phyloP scores from a whole-genome alignment of 768 basidiomycete genomes.

The Calocera viscosa region DNA sequence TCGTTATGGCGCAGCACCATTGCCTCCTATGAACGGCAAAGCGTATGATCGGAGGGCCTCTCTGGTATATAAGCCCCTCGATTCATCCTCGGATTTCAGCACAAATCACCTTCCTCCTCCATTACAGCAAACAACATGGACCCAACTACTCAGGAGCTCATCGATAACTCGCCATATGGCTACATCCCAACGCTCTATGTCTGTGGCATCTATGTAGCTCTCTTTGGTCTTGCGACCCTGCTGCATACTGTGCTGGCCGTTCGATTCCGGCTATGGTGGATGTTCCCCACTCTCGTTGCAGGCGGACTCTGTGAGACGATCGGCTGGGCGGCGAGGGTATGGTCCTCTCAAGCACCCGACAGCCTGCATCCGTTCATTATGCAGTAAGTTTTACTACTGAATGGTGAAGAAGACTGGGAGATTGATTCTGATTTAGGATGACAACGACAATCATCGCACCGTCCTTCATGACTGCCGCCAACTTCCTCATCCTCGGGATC shows the following conservation, averaged over 20 bases:
- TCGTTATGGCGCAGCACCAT: no score
- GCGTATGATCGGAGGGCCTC: no score
- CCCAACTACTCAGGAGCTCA: neutral
- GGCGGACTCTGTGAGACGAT: slow-evolving; percentile 40
- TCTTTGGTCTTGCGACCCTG: slow-evolving; percentile 29
- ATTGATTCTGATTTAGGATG: neutral
- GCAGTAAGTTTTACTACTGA: slow-evolving; percentile 25
- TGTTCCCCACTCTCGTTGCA: slow-evolving; percentile 38
- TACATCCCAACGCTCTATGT: slow-evolving; percentile 34
- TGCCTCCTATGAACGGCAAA: no score
- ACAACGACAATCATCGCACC: neutral
- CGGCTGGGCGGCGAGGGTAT: slow-evolving; percentile 46
- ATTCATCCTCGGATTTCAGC: no score
- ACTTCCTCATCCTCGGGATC: slow-evolving; percentile 45
- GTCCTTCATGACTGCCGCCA: slow-evolving; percentile 33
- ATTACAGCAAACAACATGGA: neutral
- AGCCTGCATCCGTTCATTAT: slow-evolving; percentile 31
- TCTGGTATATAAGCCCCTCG: no score
- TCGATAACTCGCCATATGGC: slow-evolving; percentile 28
- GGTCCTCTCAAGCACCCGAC: slow-evolving; percentile 31
- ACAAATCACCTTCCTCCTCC: neutral
- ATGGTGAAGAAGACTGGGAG: neutral
- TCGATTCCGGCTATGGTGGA: slow-evolving; percentile 39
- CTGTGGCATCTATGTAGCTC: slow-evolving; percentile 30
- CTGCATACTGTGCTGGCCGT: slow-evolving; percentile 37